phyloP scores from a whole-genome alignment of 768 basidiomycete species.

The Tephrocybe rancida region DNA sequence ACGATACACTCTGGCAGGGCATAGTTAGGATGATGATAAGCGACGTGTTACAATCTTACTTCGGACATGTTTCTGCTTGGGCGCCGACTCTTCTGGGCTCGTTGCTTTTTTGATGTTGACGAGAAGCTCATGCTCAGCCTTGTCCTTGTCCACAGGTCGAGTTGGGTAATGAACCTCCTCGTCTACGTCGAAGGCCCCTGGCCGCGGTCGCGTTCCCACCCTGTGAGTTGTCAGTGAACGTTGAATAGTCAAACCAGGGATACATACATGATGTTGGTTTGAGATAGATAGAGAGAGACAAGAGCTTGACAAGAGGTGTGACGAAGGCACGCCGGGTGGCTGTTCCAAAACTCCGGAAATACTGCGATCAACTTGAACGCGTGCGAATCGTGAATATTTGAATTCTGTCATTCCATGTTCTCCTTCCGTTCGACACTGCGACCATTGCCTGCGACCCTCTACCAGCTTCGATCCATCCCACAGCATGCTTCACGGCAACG shows the following conservation, averaged over 20 bases:
- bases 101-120: conserved; percentile 99
- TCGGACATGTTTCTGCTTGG: conserved; percentile 99
- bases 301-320: conserved; percentile 3
- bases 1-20: conserved; percentile 86
- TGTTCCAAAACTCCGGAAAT: neutral
- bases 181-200: conserved; percentile 65
- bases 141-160: conserved; percentile 97
- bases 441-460: conserved; percentile 3
- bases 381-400: conserved; percentile 14
- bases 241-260: neutral
- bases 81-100: conserved; percentile 91
- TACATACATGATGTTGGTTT: conserved; percentile 17
- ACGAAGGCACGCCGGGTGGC: neutral
- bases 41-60: conserved; percentile 56
- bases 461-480: neutral
- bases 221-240: conserved; percentile 22
- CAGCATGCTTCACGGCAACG: conserved; percentile 7
- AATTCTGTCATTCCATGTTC: conserved; percentile 7
- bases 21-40: conserved; percentile 8
- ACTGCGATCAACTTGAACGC: conserved; percentile 12
- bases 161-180: conserved; percentile 94
- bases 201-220: conserved; percentile 41
- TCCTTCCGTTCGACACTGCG: conserved; percentile 15
- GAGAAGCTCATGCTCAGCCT: conserved; percentile 91
- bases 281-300: neutral